Conservation (phyloP, 495 filamentous ascomycete species). For the Astrocystis sublimbata region DNA sequence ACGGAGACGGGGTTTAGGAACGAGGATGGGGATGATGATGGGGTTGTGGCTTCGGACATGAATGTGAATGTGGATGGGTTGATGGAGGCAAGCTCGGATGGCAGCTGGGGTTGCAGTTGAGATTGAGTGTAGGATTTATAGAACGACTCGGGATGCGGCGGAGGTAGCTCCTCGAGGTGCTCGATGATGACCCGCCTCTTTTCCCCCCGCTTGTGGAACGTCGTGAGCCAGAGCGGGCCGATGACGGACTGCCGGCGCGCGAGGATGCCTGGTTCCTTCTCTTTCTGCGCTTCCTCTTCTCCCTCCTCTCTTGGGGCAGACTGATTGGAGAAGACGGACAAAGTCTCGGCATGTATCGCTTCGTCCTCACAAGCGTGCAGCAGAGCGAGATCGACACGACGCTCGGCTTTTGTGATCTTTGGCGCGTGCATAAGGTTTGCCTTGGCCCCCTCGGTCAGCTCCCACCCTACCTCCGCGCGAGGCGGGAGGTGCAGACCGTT, state of each 20-base stretch:
- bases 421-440: slow-evolving; percentile 36
- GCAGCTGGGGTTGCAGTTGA: no score
- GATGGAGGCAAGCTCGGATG: no score
- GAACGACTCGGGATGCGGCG: no score
- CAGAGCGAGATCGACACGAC: slow-evolving; percentile 21
- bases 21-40: neutral
- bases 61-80: neutral
- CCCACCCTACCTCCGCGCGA: slow-evolving; percentile 44
- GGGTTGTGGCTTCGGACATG: no score
- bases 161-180: neutral
- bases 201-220: slow-evolving; percentile 6
- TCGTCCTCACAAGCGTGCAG: neutral
- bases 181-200: slow-evolving; percentile 34
- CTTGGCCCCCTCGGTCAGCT: neutral
- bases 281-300: no score
- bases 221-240: slow-evolving; percentile 31
- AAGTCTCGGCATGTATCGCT: neutral
- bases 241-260: slow-evolving; percentile 20
- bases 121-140: no score
- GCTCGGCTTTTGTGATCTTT: slow-evolving; percentile 39
- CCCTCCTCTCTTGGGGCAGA: no score
- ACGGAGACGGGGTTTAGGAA: no score
- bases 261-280: slow-evolving; percentile 6
- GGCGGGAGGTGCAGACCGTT: slow-evolving; percentile 67
- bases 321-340: no score